Percentiles rank a stretch among this genome's conserved stretches.
Evolutionary conservation across 441 rosid genomes (phyloP).

Genomic region (Erodium moschatum): DNA sequence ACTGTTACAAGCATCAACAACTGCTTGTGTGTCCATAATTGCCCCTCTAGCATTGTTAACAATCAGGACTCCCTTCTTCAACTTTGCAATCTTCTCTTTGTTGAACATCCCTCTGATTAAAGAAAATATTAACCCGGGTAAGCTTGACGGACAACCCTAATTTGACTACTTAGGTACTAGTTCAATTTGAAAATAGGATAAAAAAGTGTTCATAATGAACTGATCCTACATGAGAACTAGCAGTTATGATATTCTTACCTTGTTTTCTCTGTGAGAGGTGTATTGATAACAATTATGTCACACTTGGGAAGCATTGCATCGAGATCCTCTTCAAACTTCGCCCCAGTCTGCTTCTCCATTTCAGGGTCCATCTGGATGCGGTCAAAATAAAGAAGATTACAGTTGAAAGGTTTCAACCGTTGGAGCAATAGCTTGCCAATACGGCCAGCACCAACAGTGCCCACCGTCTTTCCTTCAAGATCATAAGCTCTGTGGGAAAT

Average conservation of each 20-base stretch:
- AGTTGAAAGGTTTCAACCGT: conserved; percentile 77
- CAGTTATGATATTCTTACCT: conserved; percentile 26
- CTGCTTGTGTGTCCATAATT: conserved; percentile 87
- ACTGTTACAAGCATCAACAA: conserved; percentile 64
- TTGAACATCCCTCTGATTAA: conserved; percentile 58
- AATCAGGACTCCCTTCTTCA: conserved; percentile 82
- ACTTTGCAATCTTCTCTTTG: conserved; percentile 63
- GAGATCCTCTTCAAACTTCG: conserved; percentile 70
- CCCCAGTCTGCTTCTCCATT: conserved; percentile 62
- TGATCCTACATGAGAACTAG: neutral
- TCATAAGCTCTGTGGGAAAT: conserved; percentile 76
- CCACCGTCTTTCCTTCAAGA: conserved; percentile 89
- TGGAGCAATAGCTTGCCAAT: conserved; percentile 85
- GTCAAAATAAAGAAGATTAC: conserved; percentile 78
- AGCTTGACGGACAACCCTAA: neutral
- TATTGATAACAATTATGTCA: conserved; percentile 70
- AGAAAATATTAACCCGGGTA: neutral
- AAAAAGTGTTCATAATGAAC: neutral
- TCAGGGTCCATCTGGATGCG: conserved; percentile 64
- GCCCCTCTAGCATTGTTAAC: conserved; percentile 97
- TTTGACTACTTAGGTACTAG: neutral
- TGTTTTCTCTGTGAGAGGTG: conserved; percentile 79
- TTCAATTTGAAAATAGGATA: neutral
- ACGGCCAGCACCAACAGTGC: conserved; percentile 82
- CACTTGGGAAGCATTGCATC: conserved; percentile 74